These are phyloP conservation scores for Piper longum DNA, from an alignment of 164 flowering plant genomes.

Conservation along the genomic window DNA sequence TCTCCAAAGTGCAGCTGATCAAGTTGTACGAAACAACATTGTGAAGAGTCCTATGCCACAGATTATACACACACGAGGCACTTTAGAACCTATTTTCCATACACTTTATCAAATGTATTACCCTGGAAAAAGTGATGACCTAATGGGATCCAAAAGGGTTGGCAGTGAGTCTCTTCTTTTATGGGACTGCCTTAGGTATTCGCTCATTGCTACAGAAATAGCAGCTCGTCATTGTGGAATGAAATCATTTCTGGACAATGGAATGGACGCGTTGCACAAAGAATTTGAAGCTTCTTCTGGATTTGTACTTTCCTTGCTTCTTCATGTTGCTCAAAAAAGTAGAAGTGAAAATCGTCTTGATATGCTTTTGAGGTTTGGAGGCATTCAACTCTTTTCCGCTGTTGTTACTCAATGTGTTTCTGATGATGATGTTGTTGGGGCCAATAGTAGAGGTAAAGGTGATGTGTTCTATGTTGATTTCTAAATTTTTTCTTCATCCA, in stretches of 20 bases:
- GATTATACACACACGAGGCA: slow-evolving; percentile 14
- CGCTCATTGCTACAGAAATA: slow-evolving; percentile 74
- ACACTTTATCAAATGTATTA: slow-evolving; percentile 54
- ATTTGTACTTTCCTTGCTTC: slow-evolving; percentile 46
- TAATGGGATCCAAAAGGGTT: slow-evolving; percentile 28
- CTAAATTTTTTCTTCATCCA: too few relatives aligned
- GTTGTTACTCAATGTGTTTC: slow-evolving; percentile 49
- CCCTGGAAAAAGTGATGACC: slow-evolving; percentile 29
- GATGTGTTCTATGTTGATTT: background rate
- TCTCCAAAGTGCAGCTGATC: slow-evolving; percentile 37
- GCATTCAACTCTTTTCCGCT: slow-evolving; percentile 49
- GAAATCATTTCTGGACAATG: slow-evolving; percentile 23
- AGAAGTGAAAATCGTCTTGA: slow-evolving; percentile 35
- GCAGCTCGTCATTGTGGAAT: slow-evolving; percentile 53
- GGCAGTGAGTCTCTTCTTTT: slow-evolving; percentile 40
- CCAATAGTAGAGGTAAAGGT: slow-evolving; percentile 28
- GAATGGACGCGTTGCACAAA: slow-evolving; percentile 34
- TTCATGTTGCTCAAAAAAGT: slow-evolving; percentile 34
- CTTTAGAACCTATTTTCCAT: slow-evolving; percentile 36
- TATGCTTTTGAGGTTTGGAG: slow-evolving; percentile 60
- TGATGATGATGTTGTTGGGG: slow-evolving; percentile 14
- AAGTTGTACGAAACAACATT: slow-evolving; percentile 26
- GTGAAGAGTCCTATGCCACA: slow-evolving; percentile 20
- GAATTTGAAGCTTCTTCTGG: slow-evolving; percentile 59
- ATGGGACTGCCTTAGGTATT: slow-evolving; percentile 85